Percentiles rank a stretch among this genome's conserved stretches.
These are phyloP conservation scores for Trametes villosa DNA, from an alignment of 768 basidiomycete species.

Conservation along the genomic window DNA sequence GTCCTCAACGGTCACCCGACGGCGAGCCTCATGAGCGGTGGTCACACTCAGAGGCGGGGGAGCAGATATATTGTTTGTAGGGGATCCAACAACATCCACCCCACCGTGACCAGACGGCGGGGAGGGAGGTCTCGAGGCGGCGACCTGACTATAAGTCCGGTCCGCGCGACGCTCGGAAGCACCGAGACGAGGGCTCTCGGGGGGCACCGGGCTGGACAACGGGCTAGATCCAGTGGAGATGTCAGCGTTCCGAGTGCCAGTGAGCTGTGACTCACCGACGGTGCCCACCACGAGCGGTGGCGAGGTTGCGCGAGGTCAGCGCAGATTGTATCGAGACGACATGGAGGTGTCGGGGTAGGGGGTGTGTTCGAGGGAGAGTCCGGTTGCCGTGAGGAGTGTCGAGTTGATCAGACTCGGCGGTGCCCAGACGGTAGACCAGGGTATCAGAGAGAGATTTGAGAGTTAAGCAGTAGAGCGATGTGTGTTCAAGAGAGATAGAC, in stretches of 20 bases:
- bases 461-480: background rate
- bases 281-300: background rate
- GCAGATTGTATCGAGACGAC: constrained; percentile 20
- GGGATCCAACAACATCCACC: background rate
- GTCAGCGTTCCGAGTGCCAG: background rate
- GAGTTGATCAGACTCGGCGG: constrained; percentile 27
- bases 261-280: background rate
- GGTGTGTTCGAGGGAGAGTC: background rate
- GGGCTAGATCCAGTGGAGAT: constrained; percentile 2
- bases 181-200: constrained; percentile 1
- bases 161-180: constrained; percentile 7
- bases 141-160: constrained; percentile 15
- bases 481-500: background rate
- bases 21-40: background rate
- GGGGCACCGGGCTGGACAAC: background rate
- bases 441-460: constrained; percentile 1
- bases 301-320: background rate
- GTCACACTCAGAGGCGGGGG: background rate
- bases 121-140: constrained; percentile 11
- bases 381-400: constrained; percentile 8
- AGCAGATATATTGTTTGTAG: background rate
- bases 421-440: constrained; percentile 8
- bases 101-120: background rate
- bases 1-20: constrained; percentile 8
- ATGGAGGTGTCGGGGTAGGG: background rate